A percentile compares a stretch with the other conserved stretches of the same genome.
Evolutionary conservation across 2,329 filamentous ascomycete genomes (phyloP).

Genomic region (Diaporthe amygdali): DNA sequence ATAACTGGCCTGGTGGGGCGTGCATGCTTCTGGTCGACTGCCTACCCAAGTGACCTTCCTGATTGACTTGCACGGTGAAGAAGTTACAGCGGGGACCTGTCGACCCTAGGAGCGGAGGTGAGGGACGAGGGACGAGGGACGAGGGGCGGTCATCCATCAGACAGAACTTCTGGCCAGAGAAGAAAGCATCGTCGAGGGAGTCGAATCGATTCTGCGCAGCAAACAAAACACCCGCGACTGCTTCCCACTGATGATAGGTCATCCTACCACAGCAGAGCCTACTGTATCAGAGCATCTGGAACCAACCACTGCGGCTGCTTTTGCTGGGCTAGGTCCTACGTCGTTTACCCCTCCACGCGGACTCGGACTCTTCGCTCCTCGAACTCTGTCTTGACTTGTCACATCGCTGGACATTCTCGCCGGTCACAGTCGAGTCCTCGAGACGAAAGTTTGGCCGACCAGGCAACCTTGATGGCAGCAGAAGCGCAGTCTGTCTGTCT

Average conservation of each 20-base stretch:
- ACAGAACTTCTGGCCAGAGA: background rate
- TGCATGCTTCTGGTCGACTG: background rate
- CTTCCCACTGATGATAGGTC: background rate
- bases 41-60: background rate
- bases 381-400: background rate
- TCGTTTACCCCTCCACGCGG: conserved; percentile 7
- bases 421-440: background rate
- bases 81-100: background rate
- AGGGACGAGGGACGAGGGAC: background rate
- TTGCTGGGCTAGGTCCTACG: background rate
- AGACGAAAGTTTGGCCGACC: background rate
- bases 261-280: background rate
- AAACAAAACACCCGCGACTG: background rate
- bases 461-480: background rate
- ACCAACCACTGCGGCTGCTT: too few species aligned
- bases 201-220: background rate
- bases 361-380: conserved; percentile 1
- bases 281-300: background rate
- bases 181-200: background rate
- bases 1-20: conserved; percentile 3
- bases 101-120: background rate
- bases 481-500: background rate
- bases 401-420: background rate
- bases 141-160: background rate
- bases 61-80: conserved; percentile 7